Percentiles rank a stretch among this genome's conserved stretches.
Evolutionary conservation across 2,329 filamentous ascomycete species (phyloP).

Genomic region (Zasmidium cellare): DNA sequence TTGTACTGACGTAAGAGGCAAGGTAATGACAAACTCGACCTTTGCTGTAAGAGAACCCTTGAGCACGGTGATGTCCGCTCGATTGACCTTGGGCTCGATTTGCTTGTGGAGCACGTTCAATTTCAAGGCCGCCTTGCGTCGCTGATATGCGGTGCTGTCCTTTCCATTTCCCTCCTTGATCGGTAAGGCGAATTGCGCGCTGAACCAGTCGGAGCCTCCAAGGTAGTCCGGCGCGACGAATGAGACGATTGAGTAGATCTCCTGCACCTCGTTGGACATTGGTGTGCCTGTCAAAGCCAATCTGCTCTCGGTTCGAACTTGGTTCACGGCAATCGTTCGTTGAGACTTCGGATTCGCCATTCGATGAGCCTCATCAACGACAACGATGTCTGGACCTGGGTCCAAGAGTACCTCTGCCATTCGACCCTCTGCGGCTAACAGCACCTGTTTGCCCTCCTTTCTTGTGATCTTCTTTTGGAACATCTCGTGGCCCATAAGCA

Average conservation of each 20-base stretch:
- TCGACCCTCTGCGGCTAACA: slow-evolving; percentile 64
- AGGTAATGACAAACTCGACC: slow-evolving; percentile 75
- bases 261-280: slow-evolving; percentile 76
- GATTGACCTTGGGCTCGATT: slow-evolving; percentile 75
- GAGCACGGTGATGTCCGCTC: slow-evolving; percentile 69
- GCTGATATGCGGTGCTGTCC: slow-evolving; percentile 61
- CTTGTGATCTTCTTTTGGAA: slow-evolving; percentile 52
- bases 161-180: slow-evolving; percentile 70
- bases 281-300: slow-evolving; percentile 88
- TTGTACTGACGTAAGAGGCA: slow-evolving; percentile 70
- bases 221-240: slow-evolving; percentile 83
- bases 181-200: slow-evolving; percentile 66
- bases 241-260: slow-evolving; percentile 85
- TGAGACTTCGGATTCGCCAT: slow-evolving; percentile 66
- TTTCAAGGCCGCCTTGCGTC: slow-evolving; percentile 62
- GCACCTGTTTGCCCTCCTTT: slow-evolving; percentile 45
- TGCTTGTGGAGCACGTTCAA: slow-evolving; percentile 70
- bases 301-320: slow-evolving; percentile 67
- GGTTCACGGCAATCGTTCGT: slow-evolving; percentile 54
- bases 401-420: slow-evolving; percentile 51
- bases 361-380: slow-evolving; percentile 82
- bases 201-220: slow-evolving; percentile 68
- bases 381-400: slow-evolving; percentile 64
- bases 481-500: slow-evolving; percentile 75
- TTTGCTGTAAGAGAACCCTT: slow-evolving; percentile 70